Base-by-base conservation (phyloP, 768 basidiomycete genomes). In the Mycena kentingensis region DNA sequence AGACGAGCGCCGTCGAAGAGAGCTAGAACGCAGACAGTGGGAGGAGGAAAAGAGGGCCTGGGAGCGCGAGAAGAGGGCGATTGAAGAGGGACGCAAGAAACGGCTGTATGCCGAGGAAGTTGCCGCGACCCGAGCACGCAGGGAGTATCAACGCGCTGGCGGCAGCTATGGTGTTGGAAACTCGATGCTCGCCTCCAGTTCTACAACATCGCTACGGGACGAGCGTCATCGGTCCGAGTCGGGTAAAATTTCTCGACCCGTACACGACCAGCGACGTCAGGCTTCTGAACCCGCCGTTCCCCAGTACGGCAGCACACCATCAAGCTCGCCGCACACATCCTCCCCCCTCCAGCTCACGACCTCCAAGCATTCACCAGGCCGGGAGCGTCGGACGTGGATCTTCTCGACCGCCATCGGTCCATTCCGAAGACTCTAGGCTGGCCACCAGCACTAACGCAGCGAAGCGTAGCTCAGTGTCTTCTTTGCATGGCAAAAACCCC, bases 101-200 rank as follows among this genome's bases (percentile, higher is more conserved):
- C 70, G 72, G 37, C 56, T 71, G 48, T 86, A 80, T 63, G 71
- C 74, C 13, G 85, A 86, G 43, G 81, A 84, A 65, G 73, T 90
- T 16, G 73, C 72, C 31, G 85, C 84, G 26, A 71, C 87, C 3
- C 76, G 89, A 57, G 54, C 72, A 35, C 73, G 88, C 60, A 79
- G 85, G 55, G 87, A 90, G 62, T 69, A 75, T 3, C 69, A 74
- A 49, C 78, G 84, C 62, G 74, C 72, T 28, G 84, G 83, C 35
- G 72, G 69, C 57, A 62, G 62, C 12, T 60, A 63, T 61, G 64
- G 66, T 60, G 63, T 63, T 45, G 57, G 55, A 61, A 64, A 62
- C 51, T 62, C 66, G 27, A 55, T 65, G 46, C 54, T 63, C 42
- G 48, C 71, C 46, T 72, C 74, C 36, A 60, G 69, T 61, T 71